Evolutionary conservation across 495 filamentous ascomycete genomes (phyloP), one percentile per base, ranked within the genome.

Genomic region (Pseudomonodictys pantanalensis): DNA sequence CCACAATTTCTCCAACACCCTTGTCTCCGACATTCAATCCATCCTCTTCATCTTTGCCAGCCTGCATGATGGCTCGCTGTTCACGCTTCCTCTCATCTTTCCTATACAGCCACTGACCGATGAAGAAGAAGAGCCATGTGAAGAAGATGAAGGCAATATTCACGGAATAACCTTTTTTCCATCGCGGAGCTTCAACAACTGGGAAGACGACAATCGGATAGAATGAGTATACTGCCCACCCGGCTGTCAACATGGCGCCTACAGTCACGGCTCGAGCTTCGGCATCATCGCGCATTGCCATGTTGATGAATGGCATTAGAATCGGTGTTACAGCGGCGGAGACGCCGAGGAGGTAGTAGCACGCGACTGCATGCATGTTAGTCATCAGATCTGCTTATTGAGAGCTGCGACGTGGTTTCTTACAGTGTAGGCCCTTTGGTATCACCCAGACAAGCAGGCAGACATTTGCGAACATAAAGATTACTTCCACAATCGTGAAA

Each of bases 121-220:
- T 28, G 41, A 43, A 12, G 54, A 66, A 56, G 52, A 52, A 52
- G 28, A 51, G 44, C 52, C 52, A 59, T 28, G 51, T 41, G 48
- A 60, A 39, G 48, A 62, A 53, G 17, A 66, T 35, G 35, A 60
- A 55, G 35, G 43, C 29, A 50, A 58, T 56, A 28, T 60, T 60
- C 2, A 60, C 56, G n/a, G 56, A 52, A 28, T 60, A 60, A 1
- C 56, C 56, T 20, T 52, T 60, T 5, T 28, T 29, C 56, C 56
- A 60, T 32, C 56, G 22, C 1, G 56, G 47, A 45, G 35, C 52
- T 55, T 23, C 39, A 24, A 12, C n/a, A n/a, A n/a, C n/a, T n/a
- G n/a, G n/a, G n/a, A n/a, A n/a, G n/a, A n/a, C n/a, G n/a, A n/a
- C n/a, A n/a, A n/a, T n/a, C n/a, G n/a, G 15, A 42, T 5, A 38